A percentile compares a stretch with the other conserved stretches of the same genome.
phyloP scores from a whole-genome alignment of 768 basidiomycete genomes.

The Tylopilus intermedius region DNA sequence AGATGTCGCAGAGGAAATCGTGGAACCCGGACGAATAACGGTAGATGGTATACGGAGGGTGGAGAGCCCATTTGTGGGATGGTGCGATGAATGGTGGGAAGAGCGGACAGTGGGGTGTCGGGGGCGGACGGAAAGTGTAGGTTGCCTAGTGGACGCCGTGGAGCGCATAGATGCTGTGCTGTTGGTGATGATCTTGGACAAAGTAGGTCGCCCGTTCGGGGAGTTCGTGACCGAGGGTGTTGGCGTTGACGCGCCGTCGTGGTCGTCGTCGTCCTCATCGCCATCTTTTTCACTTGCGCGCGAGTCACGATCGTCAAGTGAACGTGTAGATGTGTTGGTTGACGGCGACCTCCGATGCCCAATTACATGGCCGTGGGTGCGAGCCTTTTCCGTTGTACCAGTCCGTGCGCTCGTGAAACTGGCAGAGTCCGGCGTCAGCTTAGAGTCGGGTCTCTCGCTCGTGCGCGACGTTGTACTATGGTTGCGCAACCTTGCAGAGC shows the following conservation, averaged over 20 bases:
- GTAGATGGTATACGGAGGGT: conserved; percentile 30
- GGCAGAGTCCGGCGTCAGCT: conserved; percentile 52
- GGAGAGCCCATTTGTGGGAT: conserved; percentile 20
- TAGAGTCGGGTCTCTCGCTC: conserved; percentile 62
- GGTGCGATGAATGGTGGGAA: conserved; percentile 16
- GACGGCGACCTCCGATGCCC: conserved; percentile 25
- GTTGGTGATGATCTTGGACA: conserved; percentile 26
- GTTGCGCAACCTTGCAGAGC: conserved; percentile 19
- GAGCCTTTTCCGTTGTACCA: conserved; percentile 23
- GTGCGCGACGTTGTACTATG: conserved; percentile 24
- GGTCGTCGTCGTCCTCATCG: conserved; percentile 8
- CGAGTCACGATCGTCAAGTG: conserved; percentile 2
- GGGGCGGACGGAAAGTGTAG: conserved; percentile 12
- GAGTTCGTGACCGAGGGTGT: conserved; percentile 6
- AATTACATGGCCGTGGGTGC: conserved; percentile 10
- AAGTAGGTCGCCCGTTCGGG: conserved; percentile 22
- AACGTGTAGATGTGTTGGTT: conserved; percentile 4
- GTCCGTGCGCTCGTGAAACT: conserved; percentile 25
- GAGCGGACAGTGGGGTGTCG: conserved; percentile 26
- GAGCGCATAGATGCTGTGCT: conserved; percentile 24
- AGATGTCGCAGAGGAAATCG: conserved; percentile 29
- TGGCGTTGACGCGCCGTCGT: conserved; percentile 15
- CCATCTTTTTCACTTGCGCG: conserved; percentile 2
- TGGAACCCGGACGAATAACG: conserved; percentile 23
- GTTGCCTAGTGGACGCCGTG: conserved; percentile 18